phyloP scores from a whole-genome alignment of 345 rosid species.

The Citrus maxima region DNA sequence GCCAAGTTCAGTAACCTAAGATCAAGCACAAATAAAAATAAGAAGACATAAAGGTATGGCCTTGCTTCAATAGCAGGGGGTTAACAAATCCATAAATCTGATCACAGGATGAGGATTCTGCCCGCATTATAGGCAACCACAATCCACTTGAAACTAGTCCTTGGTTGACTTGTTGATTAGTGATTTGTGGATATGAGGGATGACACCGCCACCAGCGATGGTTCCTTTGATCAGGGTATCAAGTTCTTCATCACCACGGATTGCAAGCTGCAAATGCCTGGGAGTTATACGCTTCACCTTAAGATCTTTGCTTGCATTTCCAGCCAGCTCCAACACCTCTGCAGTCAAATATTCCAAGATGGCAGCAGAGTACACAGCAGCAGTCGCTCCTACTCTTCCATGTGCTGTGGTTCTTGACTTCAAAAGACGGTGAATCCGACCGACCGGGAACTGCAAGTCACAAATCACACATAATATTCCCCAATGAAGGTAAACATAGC shows the following conservation, averaged over 20 bases:
- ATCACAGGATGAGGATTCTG: background rate
- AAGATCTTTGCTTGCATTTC: constrained; percentile 71
- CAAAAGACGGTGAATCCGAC: constrained; percentile 58
- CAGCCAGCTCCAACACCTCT: constrained; percentile 69
- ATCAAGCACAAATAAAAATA: background rate
- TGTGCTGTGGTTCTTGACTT: constrained; percentile 64
- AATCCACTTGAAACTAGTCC: constrained; percentile 29
- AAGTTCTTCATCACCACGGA: constrained; percentile 69
- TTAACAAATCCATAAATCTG: constrained; percentile 3
- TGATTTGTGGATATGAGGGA: constrained; percentile 76
- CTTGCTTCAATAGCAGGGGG: background rate
- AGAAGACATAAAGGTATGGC: background rate
- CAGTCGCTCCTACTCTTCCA: constrained; percentile 74
- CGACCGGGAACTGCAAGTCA: constrained; percentile 64
- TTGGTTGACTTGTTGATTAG: constrained; percentile 69
- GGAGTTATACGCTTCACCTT: constrained; percentile 72
- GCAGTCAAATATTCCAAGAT: constrained; percentile 69
- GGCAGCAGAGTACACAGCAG: constrained; percentile 69
- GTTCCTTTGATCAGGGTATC: constrained; percentile 80
- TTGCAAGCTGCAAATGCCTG: constrained; percentile 67
- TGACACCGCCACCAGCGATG: constrained; percentile 79
- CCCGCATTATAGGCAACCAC: background rate
- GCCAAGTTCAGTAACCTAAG: constrained; percentile 8
- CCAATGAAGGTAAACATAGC: background rate
- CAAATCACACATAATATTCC: background rate